Evolutionary conservation across 768 basidiomycete species (phyloP).

Genomic region (Kwoniella newhampshirensis): DNA sequence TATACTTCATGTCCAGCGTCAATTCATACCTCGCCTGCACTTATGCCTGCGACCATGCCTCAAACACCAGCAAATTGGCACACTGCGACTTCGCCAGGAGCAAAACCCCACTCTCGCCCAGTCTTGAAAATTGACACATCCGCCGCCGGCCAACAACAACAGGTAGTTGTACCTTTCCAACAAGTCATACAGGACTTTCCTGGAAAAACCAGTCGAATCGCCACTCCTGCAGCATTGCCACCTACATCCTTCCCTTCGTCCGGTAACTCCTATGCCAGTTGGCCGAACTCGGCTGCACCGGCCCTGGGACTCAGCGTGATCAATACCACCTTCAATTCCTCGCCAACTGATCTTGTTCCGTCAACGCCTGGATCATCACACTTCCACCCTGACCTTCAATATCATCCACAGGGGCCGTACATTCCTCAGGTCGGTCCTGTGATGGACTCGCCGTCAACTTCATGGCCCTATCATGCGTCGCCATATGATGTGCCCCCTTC

Average conservation of each 20-base stretch:
- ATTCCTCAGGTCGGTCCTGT: not conserved
- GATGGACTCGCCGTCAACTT: not conserved
- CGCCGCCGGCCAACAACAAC: not conserved
- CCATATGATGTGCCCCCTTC: not conserved
- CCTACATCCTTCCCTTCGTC: slow-evolving; percentile 1
- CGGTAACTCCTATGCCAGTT: not conserved
- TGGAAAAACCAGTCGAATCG: slow-evolving; percentile 12
- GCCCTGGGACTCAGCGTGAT: too few species aligned
- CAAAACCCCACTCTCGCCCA: too few species aligned
- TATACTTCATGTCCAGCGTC: slow-evolving; percentile 17
- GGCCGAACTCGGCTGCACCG: not conserved
- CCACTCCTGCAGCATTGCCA: slow-evolving; percentile 23
- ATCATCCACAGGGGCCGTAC: not conserved
- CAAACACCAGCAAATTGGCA: too few species aligned
- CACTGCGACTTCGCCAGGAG: too few species aligned
- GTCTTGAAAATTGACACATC: not conserved
- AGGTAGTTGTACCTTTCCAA: not conserved
- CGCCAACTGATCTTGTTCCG: not conserved
- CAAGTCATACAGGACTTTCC: not conserved
- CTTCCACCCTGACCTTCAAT: not conserved
- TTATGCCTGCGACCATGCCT: too few species aligned
- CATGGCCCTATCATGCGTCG: not conserved
- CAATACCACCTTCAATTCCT: not conserved
- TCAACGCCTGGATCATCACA: not conserved
- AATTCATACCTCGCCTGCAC: slow-evolving; percentile 13